Evolutionary conservation across 2,329 filamentous ascomycete species (phyloP).

Genomic region (Blumeria graminis): DNA sequence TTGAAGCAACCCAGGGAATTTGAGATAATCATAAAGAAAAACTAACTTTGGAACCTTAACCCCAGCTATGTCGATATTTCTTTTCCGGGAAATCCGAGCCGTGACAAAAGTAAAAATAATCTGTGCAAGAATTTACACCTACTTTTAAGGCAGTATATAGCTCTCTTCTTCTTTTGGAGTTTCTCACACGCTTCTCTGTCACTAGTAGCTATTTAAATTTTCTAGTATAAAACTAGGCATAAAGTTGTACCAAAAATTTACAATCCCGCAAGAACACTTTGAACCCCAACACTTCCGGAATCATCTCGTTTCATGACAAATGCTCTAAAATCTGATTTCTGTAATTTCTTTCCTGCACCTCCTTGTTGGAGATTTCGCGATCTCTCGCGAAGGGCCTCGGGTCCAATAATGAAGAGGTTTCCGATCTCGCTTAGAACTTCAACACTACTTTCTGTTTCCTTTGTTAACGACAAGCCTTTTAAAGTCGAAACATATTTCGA

Average conservation of each 20-base stretch:
- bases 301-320: constrained; percentile 77
- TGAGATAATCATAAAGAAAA: no score
- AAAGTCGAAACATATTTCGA: constrained; percentile 77
- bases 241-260: constrained; percentile 6
- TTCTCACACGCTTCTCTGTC: no score
- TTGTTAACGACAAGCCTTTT: constrained; percentile 53
- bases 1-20: no score
- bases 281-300: constrained; percentile 54
- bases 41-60: no score
- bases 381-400: constrained; percentile 50
- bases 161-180: no score
- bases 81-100: no score
- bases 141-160: no score
- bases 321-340: constrained; percentile 50
- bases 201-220: neutral
- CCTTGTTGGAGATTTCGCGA: constrained; percentile 29
- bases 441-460: constrained; percentile 42
- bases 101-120: no score
- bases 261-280: constrained; percentile 43
- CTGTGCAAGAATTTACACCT: no score
- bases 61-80: no score
- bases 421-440: constrained; percentile 85
- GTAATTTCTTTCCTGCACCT: constrained; percentile 26
- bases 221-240: neutral
- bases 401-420: constrained; percentile 82